These are phyloP conservation scores for Venturia nashicola DNA, from an alignment of 2,329 filamentous ascomycete genomes.

Conservation along the genomic window DNA sequence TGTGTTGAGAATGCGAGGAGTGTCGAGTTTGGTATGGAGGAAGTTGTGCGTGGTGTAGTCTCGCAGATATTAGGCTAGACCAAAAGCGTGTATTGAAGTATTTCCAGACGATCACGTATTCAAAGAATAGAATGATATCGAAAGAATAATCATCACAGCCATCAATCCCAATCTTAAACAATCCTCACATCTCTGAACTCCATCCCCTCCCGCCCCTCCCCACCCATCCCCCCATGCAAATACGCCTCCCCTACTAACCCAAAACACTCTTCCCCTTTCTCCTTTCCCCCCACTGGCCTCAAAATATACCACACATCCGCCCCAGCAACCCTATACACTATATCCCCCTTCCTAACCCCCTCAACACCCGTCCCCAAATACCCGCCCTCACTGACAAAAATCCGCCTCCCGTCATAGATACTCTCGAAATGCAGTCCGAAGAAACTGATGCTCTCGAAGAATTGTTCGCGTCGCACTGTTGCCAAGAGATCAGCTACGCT, in stretches of 20 bases:
- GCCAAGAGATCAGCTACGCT: not conserved
- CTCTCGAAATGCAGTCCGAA: constrained; percentile 6
- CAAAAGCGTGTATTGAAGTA: no score
- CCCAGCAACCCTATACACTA: not conserved
- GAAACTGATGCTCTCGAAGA: not conserved
- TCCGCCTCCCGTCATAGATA: constrained; percentile 7
- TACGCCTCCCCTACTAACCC: not conserved
- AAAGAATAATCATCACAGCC: no score
- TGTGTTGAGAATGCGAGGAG: no score
- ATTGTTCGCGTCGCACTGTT: not conserved
- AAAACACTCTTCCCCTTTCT: not conserved
- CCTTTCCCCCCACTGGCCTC: not conserved
- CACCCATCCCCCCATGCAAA: constrained; percentile 3
- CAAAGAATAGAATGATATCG: no score
- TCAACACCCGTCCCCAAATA: constrained; percentile 7
- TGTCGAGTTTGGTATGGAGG: no score
- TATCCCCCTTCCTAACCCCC: constrained; percentile 6
- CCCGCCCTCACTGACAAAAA: constrained; percentile 4
- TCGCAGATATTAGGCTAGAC: no score
- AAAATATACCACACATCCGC: constrained; percentile 6
- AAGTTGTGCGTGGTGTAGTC: no score
- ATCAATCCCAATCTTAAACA: not conserved
- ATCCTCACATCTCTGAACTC: not conserved
- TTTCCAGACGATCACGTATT: no score
- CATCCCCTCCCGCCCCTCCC: not conserved